A percentile compares a stretch with the other conserved stretches of the same genome.
Conservation (phyloP, 495 filamentous ascomycete species). For the Apodospora peruviana region DNA sequence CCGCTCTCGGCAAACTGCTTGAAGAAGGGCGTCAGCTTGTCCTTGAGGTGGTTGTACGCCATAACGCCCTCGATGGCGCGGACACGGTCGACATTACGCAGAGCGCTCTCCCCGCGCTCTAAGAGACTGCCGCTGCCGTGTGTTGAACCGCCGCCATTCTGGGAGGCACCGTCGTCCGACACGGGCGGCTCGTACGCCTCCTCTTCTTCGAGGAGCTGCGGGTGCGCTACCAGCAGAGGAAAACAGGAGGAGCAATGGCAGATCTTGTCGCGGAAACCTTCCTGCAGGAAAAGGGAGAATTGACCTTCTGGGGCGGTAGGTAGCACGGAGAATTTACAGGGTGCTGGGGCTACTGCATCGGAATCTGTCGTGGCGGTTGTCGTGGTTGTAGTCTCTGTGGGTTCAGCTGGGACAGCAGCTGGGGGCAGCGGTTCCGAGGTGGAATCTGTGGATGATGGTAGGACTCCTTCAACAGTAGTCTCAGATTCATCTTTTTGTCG, state of each 20-base stretch:
- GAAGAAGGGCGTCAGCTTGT: slow-evolving; percentile 88
- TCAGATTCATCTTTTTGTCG: slow-evolving; percentile 46
- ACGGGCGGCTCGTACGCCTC: slow-evolving; percentile 85
- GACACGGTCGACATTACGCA: slow-evolving; percentile 86
- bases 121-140: slow-evolving; percentile 64
- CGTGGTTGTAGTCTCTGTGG: neutral
- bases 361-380: slow-evolving; percentile 11
- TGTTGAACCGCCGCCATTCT: slow-evolving; percentile 43
- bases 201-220: slow-evolving; percentile 87
- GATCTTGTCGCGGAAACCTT: slow-evolving; percentile 64
- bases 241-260: slow-evolving; percentile 81
- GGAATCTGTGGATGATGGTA: neutral
- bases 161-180: slow-evolving; percentile 40
- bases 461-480: neutral
- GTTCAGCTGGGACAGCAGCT: neutral
- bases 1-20: slow-evolving; percentile 90
- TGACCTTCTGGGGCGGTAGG: slow-evolving; percentile 45
- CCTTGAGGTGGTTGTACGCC: slow-evolving; percentile 92
- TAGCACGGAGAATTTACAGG: slow-evolving; percentile 43
- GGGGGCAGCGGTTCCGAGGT: neutral
- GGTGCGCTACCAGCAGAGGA: slow-evolving; percentile 60
- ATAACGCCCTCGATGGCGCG: slow-evolving; percentile 93
- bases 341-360: no score
- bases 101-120: slow-evolving; percentile 82
- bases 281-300: slow-evolving; percentile 76